These are phyloP conservation scores for Aschersonia sp. DNA, from an alignment of 2,329 filamentous ascomycete genomes.

Conservation along the genomic window DNA sequence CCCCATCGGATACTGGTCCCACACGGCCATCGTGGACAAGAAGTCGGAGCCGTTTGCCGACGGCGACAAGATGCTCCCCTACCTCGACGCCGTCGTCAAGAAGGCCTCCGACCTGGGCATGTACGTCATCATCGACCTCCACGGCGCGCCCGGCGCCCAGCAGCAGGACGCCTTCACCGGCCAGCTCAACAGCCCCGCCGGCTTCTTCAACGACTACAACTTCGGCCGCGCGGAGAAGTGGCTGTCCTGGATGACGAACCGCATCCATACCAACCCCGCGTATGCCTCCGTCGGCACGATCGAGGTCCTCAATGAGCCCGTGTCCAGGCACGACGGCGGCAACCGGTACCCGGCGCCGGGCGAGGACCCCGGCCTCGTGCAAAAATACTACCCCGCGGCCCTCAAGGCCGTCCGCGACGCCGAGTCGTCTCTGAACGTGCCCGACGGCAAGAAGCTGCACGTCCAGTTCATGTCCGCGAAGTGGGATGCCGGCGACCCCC, in stretches of 20 bases:
- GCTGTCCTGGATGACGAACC: slow-evolving; percentile 37
- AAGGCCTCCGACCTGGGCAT: slow-evolving; percentile 17
- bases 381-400: slow-evolving; percentile 10
- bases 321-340: slow-evolving; percentile 12
- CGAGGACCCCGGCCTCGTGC: slow-evolving; percentile 8
- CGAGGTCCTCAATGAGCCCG: slow-evolving; percentile 35
- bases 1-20: slow-evolving; percentile 39
- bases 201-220: slow-evolving; percentile 41
- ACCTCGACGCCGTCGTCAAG: slow-evolving; percentile 15
- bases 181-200: slow-evolving; percentile 17
- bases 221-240: slow-evolving; percentile 40
- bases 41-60: slow-evolving; percentile 32
- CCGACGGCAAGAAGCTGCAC: slow-evolving; percentile 17
- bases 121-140: slow-evolving; percentile 17
- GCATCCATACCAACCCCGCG: slow-evolving; percentile 31
- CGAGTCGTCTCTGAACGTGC: slow-evolving; percentile 7
- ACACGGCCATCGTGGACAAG: slow-evolving; percentile 29
- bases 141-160: slow-evolving; percentile 34
- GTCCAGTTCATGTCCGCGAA: slow-evolving; percentile 32
- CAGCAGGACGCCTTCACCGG: slow-evolving; percentile 28
- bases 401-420: slow-evolving; percentile 11
- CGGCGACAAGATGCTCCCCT: slow-evolving; percentile 13
- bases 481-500: slow-evolving; percentile 33
- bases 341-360: slow-evolving; percentile 11
- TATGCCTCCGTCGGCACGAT: slow-evolving; percentile 45